These are phyloP conservation scores for Monosporascus sp. DNA, from an alignment of 2,329 filamentous ascomycete species.

Conservation along the genomic window DNA sequence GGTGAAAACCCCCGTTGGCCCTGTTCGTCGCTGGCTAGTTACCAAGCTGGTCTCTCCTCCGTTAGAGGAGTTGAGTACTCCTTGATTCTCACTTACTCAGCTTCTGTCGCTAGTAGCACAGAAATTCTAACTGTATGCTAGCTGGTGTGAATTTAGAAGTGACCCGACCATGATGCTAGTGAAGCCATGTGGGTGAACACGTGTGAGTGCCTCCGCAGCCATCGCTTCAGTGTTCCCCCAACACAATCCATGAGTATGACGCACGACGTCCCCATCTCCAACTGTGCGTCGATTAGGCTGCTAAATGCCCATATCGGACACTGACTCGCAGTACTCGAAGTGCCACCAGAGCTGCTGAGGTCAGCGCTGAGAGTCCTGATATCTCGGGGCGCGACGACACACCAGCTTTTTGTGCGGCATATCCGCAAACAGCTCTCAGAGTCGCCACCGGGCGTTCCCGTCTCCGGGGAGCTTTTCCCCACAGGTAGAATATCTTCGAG, in stretches of 20 bases:
- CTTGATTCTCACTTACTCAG: too few relatives aligned
- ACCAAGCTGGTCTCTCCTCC: too few relatives aligned
- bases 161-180: neutral
- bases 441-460: slow-evolving; percentile 13
- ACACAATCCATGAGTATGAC: slow-evolving; percentile 29
- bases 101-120: too few relatives aligned
- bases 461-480: slow-evolving; percentile 20
- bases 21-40: too few relatives aligned
- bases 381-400: slow-evolving; percentile 23
- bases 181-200: slow-evolving; percentile 20
- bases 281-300: slow-evolving; percentile 17
- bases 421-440: slow-evolving; percentile 23
- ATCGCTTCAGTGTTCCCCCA: neutral
- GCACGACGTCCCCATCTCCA: slow-evolving; percentile 35
- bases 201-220: slow-evolving; percentile 13
- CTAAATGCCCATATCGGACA: neutral
- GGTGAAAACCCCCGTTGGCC: too few relatives aligned
- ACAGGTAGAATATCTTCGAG: slow-evolving; percentile 14
- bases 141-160: too few relatives aligned
- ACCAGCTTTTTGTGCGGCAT: slow-evolving; percentile 28
- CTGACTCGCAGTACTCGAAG: slow-evolving; percentile 11
- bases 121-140: too few relatives aligned
- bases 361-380: slow-evolving; percentile 28
- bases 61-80: too few relatives aligned
- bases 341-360: slow-evolving; percentile 26